Evolutionary conservation across 768 basidiomycete genomes (phyloP).

Genomic region (Daedalea quercina): DNA sequence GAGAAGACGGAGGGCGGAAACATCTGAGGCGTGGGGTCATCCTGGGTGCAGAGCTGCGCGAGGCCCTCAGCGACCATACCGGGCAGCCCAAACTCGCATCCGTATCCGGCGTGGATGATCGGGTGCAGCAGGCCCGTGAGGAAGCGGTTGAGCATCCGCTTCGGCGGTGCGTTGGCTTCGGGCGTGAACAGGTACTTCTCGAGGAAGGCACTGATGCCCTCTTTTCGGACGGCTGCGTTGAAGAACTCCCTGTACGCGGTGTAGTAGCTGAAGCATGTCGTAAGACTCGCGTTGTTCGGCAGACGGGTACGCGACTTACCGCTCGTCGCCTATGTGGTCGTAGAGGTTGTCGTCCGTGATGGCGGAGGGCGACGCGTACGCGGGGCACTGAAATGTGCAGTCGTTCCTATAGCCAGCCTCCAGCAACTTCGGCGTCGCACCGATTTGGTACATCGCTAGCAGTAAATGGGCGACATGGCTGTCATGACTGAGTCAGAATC

Average conservation of each 20-base stretch:
- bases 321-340: conserved; percentile 50
- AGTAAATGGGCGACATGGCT: conserved; percentile 5
- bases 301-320: conserved; percentile 26
- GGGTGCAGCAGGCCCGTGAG: conserved; percentile 56
- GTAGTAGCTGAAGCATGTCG: conserved; percentile 40
- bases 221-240: conserved; percentile 29
- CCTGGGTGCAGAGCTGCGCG: conserved; percentile 27
- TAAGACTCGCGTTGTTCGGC: not conserved
- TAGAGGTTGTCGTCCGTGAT: conserved; percentile 44
- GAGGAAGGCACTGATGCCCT: conserved; percentile 39
- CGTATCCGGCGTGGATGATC: conserved; percentile 57
- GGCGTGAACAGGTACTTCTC: conserved; percentile 57
- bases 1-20: conserved; percentile 17
- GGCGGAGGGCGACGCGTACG: conserved; percentile 35
- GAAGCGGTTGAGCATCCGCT: conserved; percentile 52
- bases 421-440: conserved; percentile 38
- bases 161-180: conserved; percentile 26
- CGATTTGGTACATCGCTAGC: conserved; percentile 44
- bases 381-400: conserved; percentile 30
- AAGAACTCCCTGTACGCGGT: conserved; percentile 55
- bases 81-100: conserved; percentile 52
- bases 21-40: no score
- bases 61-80: conserved; percentile 61
- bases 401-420: conserved; percentile 37
- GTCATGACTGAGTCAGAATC: no score